phyloP scores from a whole-genome alignment of 2,329 filamentous ascomycete genomes.

The Trichoderma afroharzianum region DNA sequence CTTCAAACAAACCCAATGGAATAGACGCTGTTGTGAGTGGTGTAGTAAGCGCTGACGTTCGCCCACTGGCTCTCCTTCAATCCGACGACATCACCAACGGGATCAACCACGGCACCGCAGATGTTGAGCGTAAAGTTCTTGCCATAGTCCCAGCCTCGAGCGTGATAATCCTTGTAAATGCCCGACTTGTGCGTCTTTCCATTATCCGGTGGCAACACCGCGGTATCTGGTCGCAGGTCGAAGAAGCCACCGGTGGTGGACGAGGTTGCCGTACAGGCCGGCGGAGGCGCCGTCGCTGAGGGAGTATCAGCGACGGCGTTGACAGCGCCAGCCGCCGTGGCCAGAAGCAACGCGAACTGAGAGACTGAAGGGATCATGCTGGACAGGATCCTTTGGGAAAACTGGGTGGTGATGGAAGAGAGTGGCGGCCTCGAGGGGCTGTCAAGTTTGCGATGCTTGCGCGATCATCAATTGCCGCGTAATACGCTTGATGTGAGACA shows the following conservation, averaged over 20 bases:
- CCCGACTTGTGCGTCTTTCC: slow-evolving; percentile 43
- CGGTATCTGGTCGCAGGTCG: slow-evolving; percentile 55
- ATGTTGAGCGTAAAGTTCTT: slow-evolving; percentile 83
- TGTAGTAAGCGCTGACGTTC: slow-evolving; percentile 79
- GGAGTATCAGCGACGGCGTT: slow-evolving; percentile 36
- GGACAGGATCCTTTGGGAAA: neutral
- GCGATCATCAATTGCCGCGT: slow-evolving; percentile 13
- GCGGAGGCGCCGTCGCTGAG: slow-evolving; percentile 41
- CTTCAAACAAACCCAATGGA: slow-evolving; percentile 65
- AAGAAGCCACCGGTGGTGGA: slow-evolving; percentile 56
- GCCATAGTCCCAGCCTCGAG: slow-evolving; percentile 71
- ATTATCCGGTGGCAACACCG: slow-evolving; percentile 38
- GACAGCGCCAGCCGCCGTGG: slow-evolving; percentile 33
- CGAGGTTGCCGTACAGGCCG: slow-evolving; percentile 54
- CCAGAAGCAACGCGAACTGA: slow-evolving; percentile 32
- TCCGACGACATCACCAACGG: slow-evolving; percentile 60
- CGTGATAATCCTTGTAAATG: slow-evolving; percentile 52
- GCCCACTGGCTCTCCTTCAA: slow-evolving; percentile 58
- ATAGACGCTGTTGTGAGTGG: slow-evolving; percentile 60
- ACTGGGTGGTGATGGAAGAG: neutral
- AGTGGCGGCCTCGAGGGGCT: neutral
- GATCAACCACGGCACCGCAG: slow-evolving; percentile 70
- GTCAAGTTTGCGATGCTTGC: neutral
- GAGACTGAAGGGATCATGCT: slow-evolving; percentile 3
- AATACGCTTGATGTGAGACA: neutral